A percentile compares a stretch with the other conserved stretches of the same genome.
phyloP scores from a whole-genome alignment of 202 grass and related monocot genomes.

The Saccharum hybrid region DNA sequence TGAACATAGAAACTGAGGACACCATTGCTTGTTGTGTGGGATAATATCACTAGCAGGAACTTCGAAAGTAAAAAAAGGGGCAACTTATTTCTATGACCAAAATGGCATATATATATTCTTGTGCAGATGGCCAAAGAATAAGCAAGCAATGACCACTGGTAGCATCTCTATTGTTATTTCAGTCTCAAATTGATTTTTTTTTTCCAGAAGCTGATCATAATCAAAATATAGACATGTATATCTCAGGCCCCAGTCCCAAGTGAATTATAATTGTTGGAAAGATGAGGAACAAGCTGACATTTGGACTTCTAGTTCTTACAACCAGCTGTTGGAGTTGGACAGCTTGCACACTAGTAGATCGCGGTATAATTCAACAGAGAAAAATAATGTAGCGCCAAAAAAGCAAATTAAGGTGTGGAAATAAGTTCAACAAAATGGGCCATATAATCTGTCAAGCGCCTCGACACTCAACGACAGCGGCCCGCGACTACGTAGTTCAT shows the following conservation, averaged over 20 bases:
- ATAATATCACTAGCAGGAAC: neutral
- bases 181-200: neutral
- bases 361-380: neutral
- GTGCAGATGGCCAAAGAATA: neutral
- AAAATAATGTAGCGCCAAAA: neutral
- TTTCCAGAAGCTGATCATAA: neutral
- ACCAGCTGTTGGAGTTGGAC: constrained; percentile 2
- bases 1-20: neutral
- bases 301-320: neutral
- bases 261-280: constrained; percentile 30
- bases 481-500: too few relatives aligned
- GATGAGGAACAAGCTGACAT: neutral
- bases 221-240: constrained; percentile 4
- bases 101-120: constrained; percentile 7
- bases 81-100: neutral
- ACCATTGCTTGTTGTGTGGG: neutral
- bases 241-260: neutral
- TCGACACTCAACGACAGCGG: too few relatives aligned
- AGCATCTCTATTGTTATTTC: neutral
- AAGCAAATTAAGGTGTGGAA: neutral
- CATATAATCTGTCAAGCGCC: too few relatives aligned
- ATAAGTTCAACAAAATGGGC: neutral
- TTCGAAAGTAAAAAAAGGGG: neutral
- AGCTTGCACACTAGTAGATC: neutral
- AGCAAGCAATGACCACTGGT: neutral